Percentiles rank a stretch among this genome's conserved stretches.
Evolutionary conservation across 2,329 filamentous ascomycete species (phyloP).

Genomic region (Ramularia endophylla): DNA sequence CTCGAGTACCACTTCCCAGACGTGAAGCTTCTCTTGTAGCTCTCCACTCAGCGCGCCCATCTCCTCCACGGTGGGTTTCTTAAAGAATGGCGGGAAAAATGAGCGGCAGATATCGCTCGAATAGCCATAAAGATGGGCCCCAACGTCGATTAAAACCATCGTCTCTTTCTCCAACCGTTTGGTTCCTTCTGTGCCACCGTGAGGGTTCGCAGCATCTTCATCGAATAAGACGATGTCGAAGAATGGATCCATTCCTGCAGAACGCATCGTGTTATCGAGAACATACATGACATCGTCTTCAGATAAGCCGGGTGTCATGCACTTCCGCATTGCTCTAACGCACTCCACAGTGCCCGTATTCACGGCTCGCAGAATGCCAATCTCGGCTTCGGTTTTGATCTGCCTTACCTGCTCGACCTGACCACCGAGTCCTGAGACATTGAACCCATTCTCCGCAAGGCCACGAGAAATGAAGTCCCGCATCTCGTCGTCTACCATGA

Average conservation of each 20-base stretch:
- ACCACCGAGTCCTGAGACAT: constrained; percentile 49
- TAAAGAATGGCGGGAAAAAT: constrained; percentile 44
- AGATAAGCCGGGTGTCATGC: constrained; percentile 51
- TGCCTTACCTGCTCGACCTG: constrained; percentile 55
- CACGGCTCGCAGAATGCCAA: constrained; percentile 54
- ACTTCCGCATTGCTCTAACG: constrained; percentile 51
- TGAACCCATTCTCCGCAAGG: constrained; percentile 48
- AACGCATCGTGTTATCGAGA: constrained; percentile 50
- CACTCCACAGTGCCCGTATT: constrained; percentile 60
- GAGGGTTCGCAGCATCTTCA: constrained; percentile 48
- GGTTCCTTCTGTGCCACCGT: constrained; percentile 46
- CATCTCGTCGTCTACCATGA: constrained; percentile 63
- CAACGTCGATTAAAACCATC: constrained; percentile 59
- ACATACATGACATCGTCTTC: constrained; percentile 54
- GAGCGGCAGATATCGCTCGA: constrained; percentile 59
- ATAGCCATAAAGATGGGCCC: constrained; percentile 56
- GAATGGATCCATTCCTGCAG: constrained; percentile 52
- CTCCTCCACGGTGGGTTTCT: constrained; percentile 23
- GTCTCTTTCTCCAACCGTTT: constrained; percentile 49
- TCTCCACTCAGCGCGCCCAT: constrained; percentile 12
- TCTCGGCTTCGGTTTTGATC: constrained; percentile 51
- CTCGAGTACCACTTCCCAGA: constrained; percentile 58
- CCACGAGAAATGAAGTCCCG: constrained; percentile 58
- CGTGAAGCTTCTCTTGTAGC: constrained; percentile 49
- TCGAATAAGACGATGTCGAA: constrained; percentile 62